phyloP scores from a whole-genome alignment of 129 eudicot species.

The Flaveria brownii region DNA sequence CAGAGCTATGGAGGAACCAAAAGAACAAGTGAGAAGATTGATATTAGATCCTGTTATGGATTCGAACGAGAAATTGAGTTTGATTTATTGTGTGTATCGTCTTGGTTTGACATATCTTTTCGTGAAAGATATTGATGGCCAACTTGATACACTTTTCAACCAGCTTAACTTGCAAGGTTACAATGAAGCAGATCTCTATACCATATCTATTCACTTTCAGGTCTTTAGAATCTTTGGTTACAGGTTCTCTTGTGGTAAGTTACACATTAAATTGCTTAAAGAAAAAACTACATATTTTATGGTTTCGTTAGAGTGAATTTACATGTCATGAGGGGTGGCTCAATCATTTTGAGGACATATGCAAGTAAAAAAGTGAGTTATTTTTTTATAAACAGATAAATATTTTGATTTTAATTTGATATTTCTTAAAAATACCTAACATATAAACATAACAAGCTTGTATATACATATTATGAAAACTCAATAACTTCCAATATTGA shows the following conservation, averaged over 20 bases:
- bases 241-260: not conserved
- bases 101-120: conserved; percentile 14
- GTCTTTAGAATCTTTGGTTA: not conserved
- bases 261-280: not conserved
- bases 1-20: not conserved
- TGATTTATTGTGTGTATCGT: conserved; percentile 2
- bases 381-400: too few relatives aligned
- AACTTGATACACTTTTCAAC: conserved; percentile 5
- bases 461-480: too few relatives aligned
- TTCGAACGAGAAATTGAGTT: not conserved
- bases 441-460: too few relatives aligned
- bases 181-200: not conserved
- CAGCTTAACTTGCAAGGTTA: not conserved
- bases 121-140: not conserved
- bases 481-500: too few relatives aligned
- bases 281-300: too few relatives aligned
- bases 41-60: not conserved
- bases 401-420: too few relatives aligned
- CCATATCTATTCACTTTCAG: not conserved
- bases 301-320: too few relatives aligned
- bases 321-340: too few relatives aligned
- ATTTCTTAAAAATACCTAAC: too few relatives aligned
- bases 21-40: not conserved
- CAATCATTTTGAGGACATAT: too few relatives aligned
- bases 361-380: too few relatives aligned